A percentile compares a stretch with the other conserved stretches of the same genome.
These are phyloP conservation scores for Myriosclerotinia curreyana DNA, from an alignment of 2,329 filamentous ascomycete genomes.

Conservation along the genomic window DNA sequence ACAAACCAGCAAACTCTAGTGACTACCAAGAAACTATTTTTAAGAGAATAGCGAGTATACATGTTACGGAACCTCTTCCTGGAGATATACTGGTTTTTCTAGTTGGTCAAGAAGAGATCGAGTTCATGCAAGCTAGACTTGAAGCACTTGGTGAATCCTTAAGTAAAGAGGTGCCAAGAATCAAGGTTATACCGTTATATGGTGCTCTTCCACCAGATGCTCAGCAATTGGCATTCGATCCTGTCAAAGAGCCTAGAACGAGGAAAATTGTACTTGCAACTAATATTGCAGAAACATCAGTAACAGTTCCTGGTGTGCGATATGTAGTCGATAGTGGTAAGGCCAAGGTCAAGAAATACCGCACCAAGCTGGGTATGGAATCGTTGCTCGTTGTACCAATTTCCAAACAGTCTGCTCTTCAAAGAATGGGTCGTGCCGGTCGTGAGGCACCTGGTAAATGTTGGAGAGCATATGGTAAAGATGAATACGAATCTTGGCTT, in stretches of 20 bases:
- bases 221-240: constrained; percentile 82
- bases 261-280: constrained; percentile 90
- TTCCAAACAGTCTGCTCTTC: constrained; percentile 88
- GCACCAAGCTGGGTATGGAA: constrained; percentile 79
- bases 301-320: constrained; percentile 89
- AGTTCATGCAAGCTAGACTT: constrained; percentile 73
- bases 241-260: constrained; percentile 66
- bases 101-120: constrained; percentile 89
- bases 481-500: constrained; percentile 66
- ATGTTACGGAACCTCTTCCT: constrained; percentile 83
- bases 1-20: constrained; percentile 60
- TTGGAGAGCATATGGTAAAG: constrained; percentile 82
- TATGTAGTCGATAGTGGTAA: constrained; percentile 93
- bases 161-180: constrained; percentile 69
- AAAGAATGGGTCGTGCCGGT: constrained; percentile 86
- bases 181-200: constrained; percentile 76
- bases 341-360: constrained; percentile 90
- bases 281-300: constrained; percentile 98
- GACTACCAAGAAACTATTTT: constrained; percentile 81
- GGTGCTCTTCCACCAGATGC: constrained; percentile 83
- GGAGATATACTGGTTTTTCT: constrained; percentile 93
- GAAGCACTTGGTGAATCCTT: constrained; percentile 75
- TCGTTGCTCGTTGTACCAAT: constrained; percentile 88
- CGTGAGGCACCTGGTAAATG: constrained; percentile 90
- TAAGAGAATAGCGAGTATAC: constrained; percentile 80